Base-by-base conservation (phyloP, 495 filamentous ascomycete genomes). In the Talaromyces liani region DNA sequence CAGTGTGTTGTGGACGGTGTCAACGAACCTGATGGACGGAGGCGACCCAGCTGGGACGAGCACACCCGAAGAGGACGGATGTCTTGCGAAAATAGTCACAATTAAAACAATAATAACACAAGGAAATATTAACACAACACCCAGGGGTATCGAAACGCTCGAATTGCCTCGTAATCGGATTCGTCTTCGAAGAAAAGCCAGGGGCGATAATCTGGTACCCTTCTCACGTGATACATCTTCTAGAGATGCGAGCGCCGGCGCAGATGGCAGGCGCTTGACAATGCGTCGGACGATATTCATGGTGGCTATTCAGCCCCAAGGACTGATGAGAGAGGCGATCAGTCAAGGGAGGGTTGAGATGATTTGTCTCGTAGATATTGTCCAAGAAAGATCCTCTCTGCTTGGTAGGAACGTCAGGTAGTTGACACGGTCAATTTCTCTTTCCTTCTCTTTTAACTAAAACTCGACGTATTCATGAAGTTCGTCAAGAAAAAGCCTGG, bases 91-190 rank as follows among this genome's bases (percentile, higher is more conserved):
- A 64, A 98, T 85, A 66, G 96, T 78, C 41, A 97, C 75, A 77
- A 98, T 93, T 72, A 97, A 81, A 67, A 96, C 82, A 75, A 98
- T 85, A 68, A 97, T 91, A 76, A 96, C 87, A 73, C 88, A 87
- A 65, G 94, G 94, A 77, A 97, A 97, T 70, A 97, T 79, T 65
- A 98, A 82, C 67, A 98, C 91, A 71, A 96, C 87, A 65, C 93
- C 93, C 56, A 98, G 80, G 39, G 94, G 94, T 75, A 98, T 88
- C 58, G 94, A 96, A 77, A 97, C 88, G 68, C 88, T 90, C 63
- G 92, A 96, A 74, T 95, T 97, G 73, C 92, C 91, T 80, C 89
- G 90, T 84, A 98, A 81, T 68, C 94, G 88, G 76, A 98, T 88
- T 45, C 93, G 91, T 73, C 90, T 84, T 67, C 87, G 82, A 74